Evolutionary conservation across 108 stramenopile genomes (phyloP), one percentile per base, ranked within the genome.

Genomic region (Cylindrotheca fusiformis): DNA sequence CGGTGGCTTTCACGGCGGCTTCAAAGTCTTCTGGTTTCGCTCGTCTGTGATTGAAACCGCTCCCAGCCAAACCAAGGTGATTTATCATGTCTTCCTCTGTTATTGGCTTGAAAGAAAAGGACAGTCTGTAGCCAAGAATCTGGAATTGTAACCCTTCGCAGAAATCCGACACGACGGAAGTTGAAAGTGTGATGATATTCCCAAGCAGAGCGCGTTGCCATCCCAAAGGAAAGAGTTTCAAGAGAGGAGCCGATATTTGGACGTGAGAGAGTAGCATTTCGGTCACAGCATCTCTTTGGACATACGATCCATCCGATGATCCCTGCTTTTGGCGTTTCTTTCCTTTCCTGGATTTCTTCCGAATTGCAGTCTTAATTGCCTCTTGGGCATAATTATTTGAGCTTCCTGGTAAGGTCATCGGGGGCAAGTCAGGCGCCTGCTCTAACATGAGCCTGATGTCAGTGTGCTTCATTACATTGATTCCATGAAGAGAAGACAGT

Each of bases 151-250:
- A 58, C 23, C 90, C 90, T 29, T 88, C 88, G 49, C 77, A 84
- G 60, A 91, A 90, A 58, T 95, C 94, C 14, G 88, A 86, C 18
- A 95, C 73, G 10, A 92, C 63, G 27, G 88, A 81, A 21, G 84
- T 81, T 4, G 84, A 73, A n/a, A 95, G 60, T 4, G 84, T 86
- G 55, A 95, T 78, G 32, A 95, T 88, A 63, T 95, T 95, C 14
- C 88, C 88, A 1, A 95, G 67, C 45, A 95, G 65, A 3, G 88
- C 94, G 2, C 94, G 80, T 75, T 95, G 94, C 88, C 90, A 91
- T 32, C 83, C 84, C 12, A 90, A 52, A 8, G 94, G 94, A 53
- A 95, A 95, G 0, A 95, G 71, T 56, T 88, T 88, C 14, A 95
- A 71, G 33, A 95, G 58, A 0, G 94, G 94, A 18, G 90, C 90